phyloP scores from a whole-genome alignment of 2,329 filamentous ascomycete species.

The Diaporthe nobilis region DNA sequence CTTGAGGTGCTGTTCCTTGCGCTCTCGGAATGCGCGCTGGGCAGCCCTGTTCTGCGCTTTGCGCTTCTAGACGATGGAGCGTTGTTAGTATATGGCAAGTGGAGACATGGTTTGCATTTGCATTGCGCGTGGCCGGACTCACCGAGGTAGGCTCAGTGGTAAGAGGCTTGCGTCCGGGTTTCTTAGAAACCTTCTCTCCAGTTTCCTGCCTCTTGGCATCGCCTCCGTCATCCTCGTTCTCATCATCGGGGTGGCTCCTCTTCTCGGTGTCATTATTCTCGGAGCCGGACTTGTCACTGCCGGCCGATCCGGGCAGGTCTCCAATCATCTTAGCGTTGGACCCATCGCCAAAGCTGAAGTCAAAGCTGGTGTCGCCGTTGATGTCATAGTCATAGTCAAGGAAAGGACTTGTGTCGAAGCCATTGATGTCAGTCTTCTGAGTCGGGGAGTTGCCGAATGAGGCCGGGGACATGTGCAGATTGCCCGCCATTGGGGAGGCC shows the following conservation, averaged over 20 bases:
- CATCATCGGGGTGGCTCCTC: constrained; percentile 79
- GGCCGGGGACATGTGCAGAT: constrained; percentile 61
- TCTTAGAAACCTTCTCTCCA: constrained; percentile 90
- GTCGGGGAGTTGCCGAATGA: constrained; percentile 65
- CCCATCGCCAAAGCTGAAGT: constrained; percentile 74
- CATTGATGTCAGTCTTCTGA: constrained; percentile 61
- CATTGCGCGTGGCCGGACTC: constrained; percentile 60
- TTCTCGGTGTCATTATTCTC: constrained; percentile 78
- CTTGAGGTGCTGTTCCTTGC: constrained; percentile 92
- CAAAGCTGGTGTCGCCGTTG: constrained; percentile 80
- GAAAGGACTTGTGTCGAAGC: constrained; percentile 82
- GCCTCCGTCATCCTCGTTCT: constrained; percentile 73
- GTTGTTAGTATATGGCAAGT: constrained; percentile 46
- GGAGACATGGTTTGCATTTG: neutral
- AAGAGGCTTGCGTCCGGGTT: constrained; percentile 94
- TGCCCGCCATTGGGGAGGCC: constrained; percentile 54
- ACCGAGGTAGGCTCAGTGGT: constrained; percentile 97
- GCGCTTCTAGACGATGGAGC: constrained; percentile 74
- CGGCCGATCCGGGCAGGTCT: constrained; percentile 72
- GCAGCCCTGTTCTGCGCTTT: constrained; percentile 97
- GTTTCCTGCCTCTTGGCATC: constrained; percentile 82
- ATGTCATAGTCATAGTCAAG: constrained; percentile 87
- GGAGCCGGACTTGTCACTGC: constrained; percentile 59
- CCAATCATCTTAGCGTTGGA: constrained; percentile 80
- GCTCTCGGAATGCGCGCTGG: constrained; percentile 92